Conservation (phyloP, 2,329 filamentous ascomycete species). For the Claviceps humidiphila region DNA sequence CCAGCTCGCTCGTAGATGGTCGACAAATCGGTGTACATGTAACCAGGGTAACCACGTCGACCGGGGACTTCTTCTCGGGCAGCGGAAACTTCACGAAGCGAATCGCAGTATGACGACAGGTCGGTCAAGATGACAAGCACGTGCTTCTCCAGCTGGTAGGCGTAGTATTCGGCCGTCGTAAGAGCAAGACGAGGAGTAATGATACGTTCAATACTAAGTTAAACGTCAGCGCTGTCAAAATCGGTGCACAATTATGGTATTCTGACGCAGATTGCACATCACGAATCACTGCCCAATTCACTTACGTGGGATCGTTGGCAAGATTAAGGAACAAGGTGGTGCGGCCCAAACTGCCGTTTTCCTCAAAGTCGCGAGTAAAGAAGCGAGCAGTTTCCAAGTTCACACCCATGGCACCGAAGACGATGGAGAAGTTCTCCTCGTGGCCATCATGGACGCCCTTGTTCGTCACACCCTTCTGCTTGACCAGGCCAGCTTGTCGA, state of each 20-base stretch:
- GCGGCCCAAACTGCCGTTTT: conserved; percentile 97
- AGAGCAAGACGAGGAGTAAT: conserved; percentile 97
- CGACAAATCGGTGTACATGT: conserved; percentile 99
- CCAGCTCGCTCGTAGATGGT: conserved; percentile 99
- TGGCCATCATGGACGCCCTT: conserved; percentile 95
- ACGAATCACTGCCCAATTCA: conserved; percentile 8
- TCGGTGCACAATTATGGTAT: background rate
- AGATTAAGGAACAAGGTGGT: conserved; percentile 96
- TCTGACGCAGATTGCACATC: background rate
- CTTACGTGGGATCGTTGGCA: conserved; percentile 95
- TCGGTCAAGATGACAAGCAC: conserved; percentile 97
- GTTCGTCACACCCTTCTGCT: conserved; percentile 62
- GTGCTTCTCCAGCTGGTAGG: conserved; percentile 99
- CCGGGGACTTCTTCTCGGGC: conserved; percentile 97
- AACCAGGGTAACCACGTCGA: conserved; percentile 98
- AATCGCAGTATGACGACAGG: conserved; percentile 95
- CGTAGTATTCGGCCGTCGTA: conserved; percentile 98
- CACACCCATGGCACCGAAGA: conserved; percentile 99
- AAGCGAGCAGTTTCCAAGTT: conserved; percentile 98
- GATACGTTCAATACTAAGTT: conserved; percentile 87
- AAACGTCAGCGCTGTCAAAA: background rate
- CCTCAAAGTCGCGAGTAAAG: conserved; percentile 97
- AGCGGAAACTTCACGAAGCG: conserved; percentile 94
- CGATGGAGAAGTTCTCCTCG: conserved; percentile 98
- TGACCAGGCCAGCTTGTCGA: conserved; percentile 87